Percentiles rank a stretch among this genome's conserved stretches.
Evolutionary conservation across 768 basidiomycete species (phyloP).

Genomic region (Rhizopogon vulgaris): DNA sequence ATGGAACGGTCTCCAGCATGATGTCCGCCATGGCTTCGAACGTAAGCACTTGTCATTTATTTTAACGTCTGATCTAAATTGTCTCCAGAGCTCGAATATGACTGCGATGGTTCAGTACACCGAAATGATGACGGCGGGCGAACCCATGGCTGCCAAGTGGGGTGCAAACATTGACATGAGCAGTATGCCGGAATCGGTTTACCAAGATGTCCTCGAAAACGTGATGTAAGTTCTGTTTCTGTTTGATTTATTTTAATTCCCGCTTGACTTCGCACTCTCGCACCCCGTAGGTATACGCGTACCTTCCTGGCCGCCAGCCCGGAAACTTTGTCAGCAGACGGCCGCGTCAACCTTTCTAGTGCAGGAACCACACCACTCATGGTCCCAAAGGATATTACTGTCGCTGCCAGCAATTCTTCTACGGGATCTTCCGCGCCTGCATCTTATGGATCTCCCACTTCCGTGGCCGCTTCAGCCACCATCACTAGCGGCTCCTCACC

Average conservation of each 20-base stretch:
- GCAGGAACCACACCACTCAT: slow-evolving; percentile 42
- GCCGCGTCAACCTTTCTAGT: slow-evolving; percentile 43
- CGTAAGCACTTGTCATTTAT: slow-evolving; percentile 24
- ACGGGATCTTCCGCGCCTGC: slow-evolving; percentile 22
- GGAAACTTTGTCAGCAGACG: slow-evolving; percentile 45
- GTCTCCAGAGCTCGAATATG: slow-evolving; percentile 44
- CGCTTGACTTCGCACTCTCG: slow-evolving; percentile 2
- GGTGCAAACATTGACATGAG: slow-evolving; percentile 57
- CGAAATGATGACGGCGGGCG: slow-evolving; percentile 40
- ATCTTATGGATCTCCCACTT: slow-evolving; percentile 12
- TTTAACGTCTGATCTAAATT: slow-evolving; percentile 1
- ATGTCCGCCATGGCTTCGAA: slow-evolving; percentile 42
- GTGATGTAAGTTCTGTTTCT: slow-evolving; percentile 29
- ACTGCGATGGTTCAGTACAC: slow-evolving; percentile 51
- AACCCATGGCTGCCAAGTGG: slow-evolving; percentile 47
- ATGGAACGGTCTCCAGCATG: slow-evolving; percentile 45
- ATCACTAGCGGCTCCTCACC: slow-evolving; percentile 3
- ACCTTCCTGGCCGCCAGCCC: slow-evolving; percentile 42
- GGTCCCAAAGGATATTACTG: slow-evolving; percentile 54
- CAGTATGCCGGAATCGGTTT: slow-evolving; percentile 49
- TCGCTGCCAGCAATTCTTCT: slow-evolving; percentile 29
- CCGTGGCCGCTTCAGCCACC: slow-evolving; percentile 13
- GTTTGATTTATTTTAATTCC: not conserved
- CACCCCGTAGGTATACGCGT: slow-evolving; percentile 29
- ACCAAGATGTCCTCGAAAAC: slow-evolving; percentile 47